These are phyloP conservation scores for Clonostachys chloroleuca DNA, from an alignment of 2,329 filamentous ascomycete genomes.

Conservation along the genomic window DNA sequence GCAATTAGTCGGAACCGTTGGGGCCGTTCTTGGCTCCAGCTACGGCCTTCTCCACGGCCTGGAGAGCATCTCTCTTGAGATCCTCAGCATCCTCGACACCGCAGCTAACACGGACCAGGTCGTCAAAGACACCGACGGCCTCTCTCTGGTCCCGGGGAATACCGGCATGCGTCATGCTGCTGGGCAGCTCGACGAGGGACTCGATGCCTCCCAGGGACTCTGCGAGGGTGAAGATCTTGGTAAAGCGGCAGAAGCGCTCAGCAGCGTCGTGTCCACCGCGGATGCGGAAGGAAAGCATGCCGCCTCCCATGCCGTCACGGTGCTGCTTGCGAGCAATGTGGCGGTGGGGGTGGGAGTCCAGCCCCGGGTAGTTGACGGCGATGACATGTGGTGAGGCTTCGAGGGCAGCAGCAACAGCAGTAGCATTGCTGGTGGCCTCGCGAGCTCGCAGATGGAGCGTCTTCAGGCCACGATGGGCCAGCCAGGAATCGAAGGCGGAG, in stretches of 20 bases:
- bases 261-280: constrained; percentile 81
- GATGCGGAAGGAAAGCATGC: constrained; percentile 97
- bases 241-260: constrained; percentile 86
- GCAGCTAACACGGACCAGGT: constrained; percentile 88
- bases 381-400: constrained; percentile 78
- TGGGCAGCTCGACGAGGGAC: constrained; percentile 85
- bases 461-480: constrained; percentile 94
- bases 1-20: constrained; percentile 6
- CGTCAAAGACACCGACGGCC: constrained; percentile 89
- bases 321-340: constrained; percentile 86
- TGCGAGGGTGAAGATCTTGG: constrained; percentile 86
- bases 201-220: constrained; percentile 92
- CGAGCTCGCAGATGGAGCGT: constrained; percentile 89
- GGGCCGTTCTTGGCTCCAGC: constrained; percentile 14
- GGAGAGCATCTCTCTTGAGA: constrained; percentile 74
- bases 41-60: constrained; percentile 76
- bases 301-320: constrained; percentile 88
- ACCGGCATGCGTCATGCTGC: constrained; percentile 94
- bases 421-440: constrained; percentile 80
- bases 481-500: constrained; percentile 94
- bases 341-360: constrained; percentile 82
- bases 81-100: constrained; percentile 90
- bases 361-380: constrained; percentile 91
- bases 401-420: constrained; percentile 69
- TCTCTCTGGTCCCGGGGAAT: constrained; percentile 90